These are phyloP conservation scores for Salix udensis DNA, from an alignment of 345 rosid genomes.

Conservation along the genomic window DNA sequence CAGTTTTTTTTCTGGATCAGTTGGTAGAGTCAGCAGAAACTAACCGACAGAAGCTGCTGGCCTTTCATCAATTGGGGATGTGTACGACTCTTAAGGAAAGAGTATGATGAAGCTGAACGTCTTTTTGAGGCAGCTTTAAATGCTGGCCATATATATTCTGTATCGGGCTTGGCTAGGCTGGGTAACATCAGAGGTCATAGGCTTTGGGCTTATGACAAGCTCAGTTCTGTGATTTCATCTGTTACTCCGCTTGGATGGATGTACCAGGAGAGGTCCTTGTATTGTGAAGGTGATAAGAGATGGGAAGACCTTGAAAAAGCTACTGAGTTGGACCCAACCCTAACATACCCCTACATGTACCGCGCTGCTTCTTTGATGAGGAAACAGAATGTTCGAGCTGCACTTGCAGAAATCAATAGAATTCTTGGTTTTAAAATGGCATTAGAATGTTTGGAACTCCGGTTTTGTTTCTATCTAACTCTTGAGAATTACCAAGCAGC, in stretches of 20 bases:
- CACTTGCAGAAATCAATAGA: conserved; percentile 79
- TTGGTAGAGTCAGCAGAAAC: conserved; percentile 69
- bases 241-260: conserved; percentile 76
- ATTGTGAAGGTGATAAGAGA: conserved; percentile 70
- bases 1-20: conserved; percentile 57
- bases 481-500: conserved; percentile 84
- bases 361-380: conserved; percentile 82
- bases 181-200: conserved; percentile 58
- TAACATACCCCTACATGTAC: conserved; percentile 92
- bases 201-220: conserved; percentile 68
- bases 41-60: conserved; percentile 63
- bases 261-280: conserved; percentile 93
- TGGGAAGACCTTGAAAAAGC: conserved; percentile 87
- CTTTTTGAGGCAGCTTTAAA: conserved; percentile 64
- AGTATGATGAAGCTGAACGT: conserved; percentile 69
- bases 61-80: conserved; percentile 95
- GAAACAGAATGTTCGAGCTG: conserved; percentile 67
- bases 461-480: conserved; percentile 88
- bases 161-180: conserved; percentile 82
- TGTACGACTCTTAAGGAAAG: conserved; percentile 71
- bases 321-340: conserved; percentile 82
- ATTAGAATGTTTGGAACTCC: conserved; percentile 88
- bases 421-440: conserved; percentile 92
- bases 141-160: conserved; percentile 74
- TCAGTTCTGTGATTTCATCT: conserved; percentile 72